Evolutionary conservation across 345 rosid species (phyloP).

Genomic region (Populus ilicifolia): DNA sequence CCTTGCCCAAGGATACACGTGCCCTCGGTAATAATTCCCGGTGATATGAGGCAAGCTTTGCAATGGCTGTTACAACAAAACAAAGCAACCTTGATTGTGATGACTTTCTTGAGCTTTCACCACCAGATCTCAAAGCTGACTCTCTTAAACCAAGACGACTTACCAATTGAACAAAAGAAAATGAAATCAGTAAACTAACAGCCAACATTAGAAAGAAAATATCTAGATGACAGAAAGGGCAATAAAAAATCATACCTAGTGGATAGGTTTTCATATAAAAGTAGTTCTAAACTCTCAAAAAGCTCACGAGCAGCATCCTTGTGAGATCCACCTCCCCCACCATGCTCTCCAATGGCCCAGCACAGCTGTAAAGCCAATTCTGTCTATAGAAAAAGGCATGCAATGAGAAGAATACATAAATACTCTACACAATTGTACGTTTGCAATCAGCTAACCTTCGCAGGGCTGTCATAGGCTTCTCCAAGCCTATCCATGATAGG

Average conservation of each 20-base stretch:
- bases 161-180: constrained; percentile 19
- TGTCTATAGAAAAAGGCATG: constrained; percentile 37
- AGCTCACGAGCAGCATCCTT: constrained; percentile 96
- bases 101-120: constrained; percentile 44
- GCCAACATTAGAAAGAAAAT: not conserved
- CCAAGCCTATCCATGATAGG: constrained; percentile 90
- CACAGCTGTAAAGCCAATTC: constrained; percentile 90
- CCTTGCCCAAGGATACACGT: constrained; percentile 96
- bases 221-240: not conserved
- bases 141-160: constrained; percentile 80
- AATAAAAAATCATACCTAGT: constrained; percentile 50
- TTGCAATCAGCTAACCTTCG: constrained; percentile 54
- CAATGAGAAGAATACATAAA: not conserved
- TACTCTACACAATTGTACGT: not conserved
- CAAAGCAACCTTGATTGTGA: constrained; percentile 88
- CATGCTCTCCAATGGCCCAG: constrained; percentile 98
- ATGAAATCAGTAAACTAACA: constrained; percentile 4
- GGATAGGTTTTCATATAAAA: constrained; percentile 86
- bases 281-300: constrained; percentile 88
- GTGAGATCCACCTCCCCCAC: constrained; percentile 83
- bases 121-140: constrained; percentile 34
- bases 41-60: constrained; percentile 89
- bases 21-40: constrained; percentile 82
- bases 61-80: constrained; percentile 88
- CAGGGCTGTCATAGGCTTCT: constrained; percentile 86